Conservation (phyloP, 257 asterid genomes). For the Penstemon newberryi region DNA sequence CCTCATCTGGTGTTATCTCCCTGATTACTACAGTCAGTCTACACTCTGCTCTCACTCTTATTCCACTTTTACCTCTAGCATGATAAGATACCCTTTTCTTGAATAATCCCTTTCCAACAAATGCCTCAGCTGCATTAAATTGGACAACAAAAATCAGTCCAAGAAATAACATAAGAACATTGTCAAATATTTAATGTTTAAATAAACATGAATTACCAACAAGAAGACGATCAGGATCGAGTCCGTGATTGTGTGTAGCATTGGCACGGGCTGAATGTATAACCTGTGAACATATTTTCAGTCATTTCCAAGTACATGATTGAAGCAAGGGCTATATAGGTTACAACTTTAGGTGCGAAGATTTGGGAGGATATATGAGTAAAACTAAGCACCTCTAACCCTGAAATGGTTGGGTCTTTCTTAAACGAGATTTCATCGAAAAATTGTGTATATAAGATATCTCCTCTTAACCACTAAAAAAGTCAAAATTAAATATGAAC, state of each 20-base stretch:
- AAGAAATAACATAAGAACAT: constrained; percentile 2
- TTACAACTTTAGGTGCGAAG: background rate
- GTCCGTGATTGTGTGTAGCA: constrained; percentile 80
- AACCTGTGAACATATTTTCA: constrained; percentile 48
- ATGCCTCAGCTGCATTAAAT: constrained; percentile 76
- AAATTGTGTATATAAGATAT: too few relatives aligned
- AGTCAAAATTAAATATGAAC: too few relatives aligned
- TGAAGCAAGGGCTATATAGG: background rate
- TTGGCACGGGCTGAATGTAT: constrained; percentile 94
- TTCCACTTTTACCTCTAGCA: constrained; percentile 65
- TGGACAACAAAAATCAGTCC: constrained; percentile 1
- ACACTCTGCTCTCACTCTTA: constrained; percentile 71
- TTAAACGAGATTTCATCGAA: too few relatives aligned
- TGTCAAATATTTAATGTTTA: background rate
- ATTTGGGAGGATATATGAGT: background rate
- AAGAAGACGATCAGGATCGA: constrained; percentile 79
- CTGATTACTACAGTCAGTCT: constrained; percentile 82
- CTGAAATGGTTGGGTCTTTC: background rate
- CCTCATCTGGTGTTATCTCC: constrained; percentile 87
- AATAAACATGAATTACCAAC: constrained; percentile 51
- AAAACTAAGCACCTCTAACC: background rate
- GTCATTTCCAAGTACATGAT: background rate
- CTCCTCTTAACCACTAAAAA: too few relatives aligned
- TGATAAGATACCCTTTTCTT: constrained; percentile 75
- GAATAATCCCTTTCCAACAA: constrained; percentile 78